Base-by-base conservation (phyloP, 2,329 filamentous ascomycete genomes). In the Gyromitra esculenta region DNA sequence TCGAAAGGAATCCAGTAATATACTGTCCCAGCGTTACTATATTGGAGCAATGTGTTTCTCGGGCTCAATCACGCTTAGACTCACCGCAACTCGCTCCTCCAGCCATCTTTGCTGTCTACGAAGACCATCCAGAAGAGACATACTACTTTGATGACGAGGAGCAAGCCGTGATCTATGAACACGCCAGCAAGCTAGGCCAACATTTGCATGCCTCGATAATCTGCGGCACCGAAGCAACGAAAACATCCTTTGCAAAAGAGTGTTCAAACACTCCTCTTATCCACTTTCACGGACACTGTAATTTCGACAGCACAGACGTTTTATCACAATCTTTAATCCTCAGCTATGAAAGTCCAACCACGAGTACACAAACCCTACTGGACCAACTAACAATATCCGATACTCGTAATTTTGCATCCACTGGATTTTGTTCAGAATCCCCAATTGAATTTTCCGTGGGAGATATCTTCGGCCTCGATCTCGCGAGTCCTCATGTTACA, bases 381-480 rank as follows among this genome's bases (percentile, higher is more conserved):
- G 11, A 18, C 13, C 31, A 59, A 5, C 6, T 13, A 35, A 35
- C 18, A 5, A 5, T 11, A 0, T 56, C 31, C 18, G 35, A 11
- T 25, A 54, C 35, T 1, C 25, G 25, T 2, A 39, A 25, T 54
- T 13, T 13, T 2, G 6, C 52, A 56, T 11, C 8, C 9, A 31
- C 48, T n/a, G 31, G 63, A 21, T 8, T 66, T 31, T 54, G 35
- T 5, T 35, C 63, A 5, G 64, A 67, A 67, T 56, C 48, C 5
- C 35, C 35, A 8, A 45, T 18, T 2, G 64, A 67, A 15, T 41
- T 56, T 31, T 56, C 50, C 6, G 64, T 45, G 18, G 64, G 57
- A 41, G 64, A 67, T 25, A 67, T 67, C 13, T 67, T 67, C 52
- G 15, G 35, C 50, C 64, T 67, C 37, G 45, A 67, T 11, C 64